Conservation (phyloP, 1,284 basidiomycete species). For the Jaminaea rosea region DNA sequence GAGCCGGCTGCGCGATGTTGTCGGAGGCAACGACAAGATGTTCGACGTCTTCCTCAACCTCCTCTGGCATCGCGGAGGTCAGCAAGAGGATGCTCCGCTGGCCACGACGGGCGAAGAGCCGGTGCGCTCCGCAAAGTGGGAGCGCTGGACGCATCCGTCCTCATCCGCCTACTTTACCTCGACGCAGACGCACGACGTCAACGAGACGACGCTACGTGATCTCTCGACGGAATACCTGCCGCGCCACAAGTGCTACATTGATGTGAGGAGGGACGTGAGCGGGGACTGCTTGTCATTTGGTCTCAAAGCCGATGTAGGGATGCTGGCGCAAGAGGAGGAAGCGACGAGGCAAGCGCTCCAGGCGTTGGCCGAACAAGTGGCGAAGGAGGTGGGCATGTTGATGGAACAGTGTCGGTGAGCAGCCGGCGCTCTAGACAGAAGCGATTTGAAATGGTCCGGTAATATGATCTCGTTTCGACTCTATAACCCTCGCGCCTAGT, state of each 20-base stretch:
- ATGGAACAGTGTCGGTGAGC: too few relatives aligned
- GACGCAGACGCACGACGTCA: background rate
- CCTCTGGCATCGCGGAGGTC: background rate
- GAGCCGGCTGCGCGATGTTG: background rate
- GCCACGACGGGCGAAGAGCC: background rate
- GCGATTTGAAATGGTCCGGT: too few relatives aligned
- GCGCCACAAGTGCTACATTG: background rate
- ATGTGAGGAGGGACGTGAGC: background rate
- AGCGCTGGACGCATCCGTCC: background rate
- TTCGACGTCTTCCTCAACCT: background rate
- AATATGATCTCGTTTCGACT: background rate
- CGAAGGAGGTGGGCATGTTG: too few relatives aligned
- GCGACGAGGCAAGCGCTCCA: too few relatives aligned
- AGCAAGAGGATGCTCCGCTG: background rate
- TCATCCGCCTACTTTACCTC: background rate
- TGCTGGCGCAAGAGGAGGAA: background rate
- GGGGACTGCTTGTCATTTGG: background rate
- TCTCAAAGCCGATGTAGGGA: background rate
- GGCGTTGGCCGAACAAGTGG: too few relatives aligned
- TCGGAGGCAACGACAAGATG: background rate
- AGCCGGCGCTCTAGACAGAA: too few relatives aligned
- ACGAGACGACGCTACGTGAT: background rate
- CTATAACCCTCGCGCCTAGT: background rate
- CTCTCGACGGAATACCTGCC: background rate
- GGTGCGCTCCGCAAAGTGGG: background rate